phyloP scores from a whole-genome alignment of 1,139 yeast species.

The Nakaseomyces kungkrabaensis region DNA sequence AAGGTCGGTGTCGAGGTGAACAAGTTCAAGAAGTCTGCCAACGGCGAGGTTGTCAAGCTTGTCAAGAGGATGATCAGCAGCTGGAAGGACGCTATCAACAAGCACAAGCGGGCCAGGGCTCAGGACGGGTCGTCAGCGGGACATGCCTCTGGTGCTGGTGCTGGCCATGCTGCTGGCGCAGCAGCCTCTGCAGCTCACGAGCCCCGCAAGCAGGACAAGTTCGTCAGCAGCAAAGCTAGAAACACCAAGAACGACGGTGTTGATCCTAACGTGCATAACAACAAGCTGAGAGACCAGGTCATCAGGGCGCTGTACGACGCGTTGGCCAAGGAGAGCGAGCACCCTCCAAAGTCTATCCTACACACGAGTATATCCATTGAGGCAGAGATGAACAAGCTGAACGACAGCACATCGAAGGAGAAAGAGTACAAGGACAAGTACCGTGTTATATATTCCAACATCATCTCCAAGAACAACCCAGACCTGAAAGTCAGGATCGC shows the following conservation, averaged over 20 bases:
- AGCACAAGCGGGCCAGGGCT: conserved; percentile 42
- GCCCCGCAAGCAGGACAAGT: conserved; percentile 30
- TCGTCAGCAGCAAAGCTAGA: conserved; percentile 47
- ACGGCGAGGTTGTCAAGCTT: conserved; percentile 52
- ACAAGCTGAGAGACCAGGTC: conserved; percentile 75
- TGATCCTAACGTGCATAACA: conserved; percentile 55
- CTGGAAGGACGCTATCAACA: conserved; percentile 88
- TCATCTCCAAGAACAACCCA: conserved; percentile 84
- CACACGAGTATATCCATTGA: conserved; percentile 65
- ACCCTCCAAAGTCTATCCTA: conserved; percentile 49
- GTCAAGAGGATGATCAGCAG: conserved; percentile 75
- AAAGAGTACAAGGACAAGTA: conserved; percentile 60
- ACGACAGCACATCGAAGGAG: conserved; percentile 21
- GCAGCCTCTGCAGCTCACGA: conserved; percentile 15
- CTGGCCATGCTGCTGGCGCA: neutral
- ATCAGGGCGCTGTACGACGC: conserved; percentile 81
- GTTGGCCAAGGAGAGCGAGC: conserved; percentile 65
- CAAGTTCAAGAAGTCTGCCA: conserved; percentile 63
- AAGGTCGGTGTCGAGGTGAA: conserved; percentile 97
- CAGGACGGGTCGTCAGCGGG: too few species aligned
- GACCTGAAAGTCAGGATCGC: conserved; percentile 64
- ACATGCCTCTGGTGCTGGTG: too few species aligned
- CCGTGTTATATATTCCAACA: conserved; percentile 73
- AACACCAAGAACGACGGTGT: conserved; percentile 77
- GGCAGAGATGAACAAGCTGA: conserved; percentile 39